A percentile compares a stretch with the other conserved stretches of the same genome.
These are phyloP conservation scores for Cyclotella sp. DNA, from an alignment of 108 stramenopile species.

Conservation along the genomic window DNA sequence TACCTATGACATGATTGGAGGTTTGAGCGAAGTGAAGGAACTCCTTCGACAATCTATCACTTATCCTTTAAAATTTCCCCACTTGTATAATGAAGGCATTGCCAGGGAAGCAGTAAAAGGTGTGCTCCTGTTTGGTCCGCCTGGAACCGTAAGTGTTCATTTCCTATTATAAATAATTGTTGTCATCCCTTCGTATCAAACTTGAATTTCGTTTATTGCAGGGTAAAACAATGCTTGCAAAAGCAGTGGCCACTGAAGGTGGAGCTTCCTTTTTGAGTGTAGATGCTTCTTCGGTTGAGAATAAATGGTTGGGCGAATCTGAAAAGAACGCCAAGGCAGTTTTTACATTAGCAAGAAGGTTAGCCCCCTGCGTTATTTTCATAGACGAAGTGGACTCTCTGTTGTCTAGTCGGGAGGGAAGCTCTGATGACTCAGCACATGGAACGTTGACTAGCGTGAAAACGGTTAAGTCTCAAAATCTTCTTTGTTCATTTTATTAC, in stretches of 20 bases:
- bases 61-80: slow-evolving; percentile 95
- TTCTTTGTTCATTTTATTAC: neutral
- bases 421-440: slow-evolving; percentile 95
- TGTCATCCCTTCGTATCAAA: neutral
- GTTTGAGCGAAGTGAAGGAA: slow-evolving; percentile 92
- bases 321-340: slow-evolving; percentile 99
- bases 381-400: slow-evolving; percentile 97
- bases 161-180: neutral
- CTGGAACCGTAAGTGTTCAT: slow-evolving; percentile 59
- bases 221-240: slow-evolving; percentile 94
- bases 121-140: slow-evolving; percentile 95
- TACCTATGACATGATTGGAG: slow-evolving; percentile 96
- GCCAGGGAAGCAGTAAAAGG: slow-evolving; percentile 95
- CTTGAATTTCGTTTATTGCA: slow-evolving; percentile 19
- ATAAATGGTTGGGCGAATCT: slow-evolving; percentile 98
- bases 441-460: slow-evolving; percentile 97
- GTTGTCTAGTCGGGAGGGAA: slow-evolving; percentile 88
- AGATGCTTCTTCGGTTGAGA: slow-evolving; percentile 96
- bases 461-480: slow-evolving; percentile 72
- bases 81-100: slow-evolving; percentile 94
- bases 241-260: slow-evolving; percentile 98
- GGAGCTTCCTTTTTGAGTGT: slow-evolving; percentile 96
- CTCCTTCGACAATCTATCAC: slow-evolving; percentile 94
- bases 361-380: slow-evolving; percentile 96
- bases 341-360: slow-evolving; percentile 94